Conservation (phyloP, 2,329 filamentous ascomycete genomes). For the Colletotrichum sp. region DNA sequence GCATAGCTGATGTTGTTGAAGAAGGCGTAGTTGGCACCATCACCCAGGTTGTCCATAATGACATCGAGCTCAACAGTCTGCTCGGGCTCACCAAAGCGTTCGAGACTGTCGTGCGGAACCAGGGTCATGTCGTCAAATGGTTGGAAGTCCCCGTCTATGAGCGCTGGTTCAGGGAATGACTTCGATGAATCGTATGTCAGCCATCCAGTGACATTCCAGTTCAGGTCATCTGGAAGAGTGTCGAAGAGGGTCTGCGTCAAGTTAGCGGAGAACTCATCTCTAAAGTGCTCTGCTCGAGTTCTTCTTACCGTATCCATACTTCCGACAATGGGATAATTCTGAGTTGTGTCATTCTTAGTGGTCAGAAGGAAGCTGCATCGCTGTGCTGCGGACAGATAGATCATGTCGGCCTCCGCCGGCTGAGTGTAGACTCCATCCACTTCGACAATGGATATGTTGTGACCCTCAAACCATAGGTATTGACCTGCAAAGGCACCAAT, state of each 20-base stretch:
- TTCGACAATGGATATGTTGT: conserved; percentile 73
- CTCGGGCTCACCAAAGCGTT: conserved; percentile 66
- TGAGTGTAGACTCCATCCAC: conserved; percentile 76
- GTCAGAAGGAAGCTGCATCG: conserved; percentile 68
- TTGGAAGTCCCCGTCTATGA: conserved; percentile 65
- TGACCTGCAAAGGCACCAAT: conserved; percentile 74
- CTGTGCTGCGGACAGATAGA: conserved; percentile 73
- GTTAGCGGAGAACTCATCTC: conserved; percentile 25
- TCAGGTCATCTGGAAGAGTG: conserved; percentile 67
- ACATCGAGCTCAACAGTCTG: conserved; percentile 68
- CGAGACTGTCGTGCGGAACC: conserved; percentile 69
- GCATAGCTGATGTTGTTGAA: conserved; percentile 82
- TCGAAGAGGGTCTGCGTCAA: conserved; percentile 66
- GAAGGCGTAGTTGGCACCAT: conserved; percentile 68
- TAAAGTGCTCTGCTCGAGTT: not conserved
- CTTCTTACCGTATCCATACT: conserved; percentile 70
- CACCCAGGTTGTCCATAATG: conserved; percentile 62
- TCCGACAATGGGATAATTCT: conserved; percentile 71
- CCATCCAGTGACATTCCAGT: conserved; percentile 72
- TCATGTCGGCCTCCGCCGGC: conserved; percentile 60
- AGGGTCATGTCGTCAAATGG: conserved; percentile 78
- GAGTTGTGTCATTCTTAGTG: conserved; percentile 63
- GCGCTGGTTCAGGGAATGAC: conserved; percentile 48
- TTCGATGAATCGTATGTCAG: conserved; percentile 59
- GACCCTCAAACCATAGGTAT: conserved; percentile 72